Evolutionary conservation across 495 filamentous ascomycete species (phyloP), one percentile per base, ranked within the genome.

Genomic region (Aspergillus taichungensis): DNA sequence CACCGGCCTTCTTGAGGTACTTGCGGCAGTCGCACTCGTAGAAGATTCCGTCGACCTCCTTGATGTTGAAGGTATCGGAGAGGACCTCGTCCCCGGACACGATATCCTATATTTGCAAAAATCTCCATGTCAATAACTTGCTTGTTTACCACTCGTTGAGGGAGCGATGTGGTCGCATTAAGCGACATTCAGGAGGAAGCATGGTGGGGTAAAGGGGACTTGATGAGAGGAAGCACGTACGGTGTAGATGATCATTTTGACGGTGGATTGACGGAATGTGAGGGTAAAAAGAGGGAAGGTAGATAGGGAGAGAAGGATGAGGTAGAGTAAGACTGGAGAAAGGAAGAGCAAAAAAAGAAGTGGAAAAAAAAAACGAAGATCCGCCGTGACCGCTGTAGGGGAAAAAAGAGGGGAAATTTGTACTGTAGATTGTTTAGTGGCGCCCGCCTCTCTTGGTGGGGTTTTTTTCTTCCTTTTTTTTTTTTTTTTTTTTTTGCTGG

Each of bases 51-150:
- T 89, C 87, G 55, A 91, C 72, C 63, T 81, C 72, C 51, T 78
- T 84, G 49, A 94, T 56, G 44, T 85, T 69, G 72, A 83, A 97
- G 56, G 85, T 91, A 64, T 97, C 94, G 57, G 92, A 89, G 80
- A 96, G 78, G 66, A 97, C 77, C 83, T 97, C 92, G 68, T 96
- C 92, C 45, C 77, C 87, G 68, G 80, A 84, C 67, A 96, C 68
- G 51, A 88, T 71, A 70, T 97, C 92, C 92, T 98, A 55, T 4
- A 24, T 38, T 1, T 24, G 18, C 18, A 24, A 24, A 24, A 24
- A 24, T 24, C 18, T 24, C 18, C 18, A 24, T 42, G 13, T 39
- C 28, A 27, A 39, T 35, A 36, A 13, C 12, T 13, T 24, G 3
- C 39, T 37, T 37, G 27, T 49, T 30, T 40, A 51, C 36, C 51